phyloP scores from a whole-genome alignment of 148 eudicot species.

The Chenopodium album region DNA sequence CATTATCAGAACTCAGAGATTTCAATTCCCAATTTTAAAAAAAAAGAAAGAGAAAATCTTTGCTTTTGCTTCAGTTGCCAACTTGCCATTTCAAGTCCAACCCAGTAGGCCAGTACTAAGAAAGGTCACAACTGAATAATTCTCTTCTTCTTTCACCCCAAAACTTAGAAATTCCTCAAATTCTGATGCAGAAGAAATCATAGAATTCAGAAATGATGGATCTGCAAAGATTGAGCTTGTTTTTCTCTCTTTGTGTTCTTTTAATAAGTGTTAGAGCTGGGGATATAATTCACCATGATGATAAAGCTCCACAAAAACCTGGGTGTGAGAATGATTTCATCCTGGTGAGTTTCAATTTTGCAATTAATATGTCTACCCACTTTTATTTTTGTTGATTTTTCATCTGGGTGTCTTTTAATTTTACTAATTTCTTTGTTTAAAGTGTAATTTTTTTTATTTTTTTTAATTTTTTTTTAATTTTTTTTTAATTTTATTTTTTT shows the following conservation, averaged over 20 bases:
- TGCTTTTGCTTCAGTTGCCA: background rate
- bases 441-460: background rate
- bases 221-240: slow-evolving; percentile 28
- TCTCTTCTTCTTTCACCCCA: background rate
- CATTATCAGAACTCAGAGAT: background rate
- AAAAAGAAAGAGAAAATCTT: background rate
- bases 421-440: background rate
- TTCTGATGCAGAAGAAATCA: slow-evolving; percentile 20
- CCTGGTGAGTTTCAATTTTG: slow-evolving; percentile 44
- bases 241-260: slow-evolving; percentile 31
- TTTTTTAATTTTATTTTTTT: slow-evolving; percentile 4
- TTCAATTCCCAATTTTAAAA: background rate
- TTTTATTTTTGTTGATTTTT: slow-evolving; percentile 24
- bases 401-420: slow-evolving; percentile 33
- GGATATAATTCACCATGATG: slow-evolving; percentile 77
- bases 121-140: background rate
- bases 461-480: background rate
- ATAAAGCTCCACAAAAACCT: slow-evolving; percentile 71
- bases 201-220: slow-evolving; percentile 31
- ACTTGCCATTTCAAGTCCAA: background rate
- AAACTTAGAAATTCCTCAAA: background rate
- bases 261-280: slow-evolving; percentile 52
- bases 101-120: background rate
- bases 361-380: slow-evolving; percentile 23
- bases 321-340: slow-evolving; percentile 86